Evolutionary conservation across 805 yeast genomes (phyloP).

Genomic region (Yamadazyma paraphyllophila): DNA sequence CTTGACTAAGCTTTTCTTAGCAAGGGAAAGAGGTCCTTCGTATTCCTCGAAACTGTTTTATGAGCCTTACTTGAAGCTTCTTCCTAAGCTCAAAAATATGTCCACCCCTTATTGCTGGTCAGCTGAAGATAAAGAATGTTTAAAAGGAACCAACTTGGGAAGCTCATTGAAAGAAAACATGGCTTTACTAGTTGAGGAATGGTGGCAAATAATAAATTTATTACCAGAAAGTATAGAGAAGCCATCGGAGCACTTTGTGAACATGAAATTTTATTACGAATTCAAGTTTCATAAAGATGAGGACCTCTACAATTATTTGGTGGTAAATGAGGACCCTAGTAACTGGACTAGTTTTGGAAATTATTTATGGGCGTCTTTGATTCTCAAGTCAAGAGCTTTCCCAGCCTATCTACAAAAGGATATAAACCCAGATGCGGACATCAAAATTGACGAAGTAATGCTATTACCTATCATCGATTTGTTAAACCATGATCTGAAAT

Average conservation of each 20-base stretch:
- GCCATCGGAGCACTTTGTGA: slow-evolving; percentile 35
- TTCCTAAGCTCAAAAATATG: slow-evolving; percentile 40
- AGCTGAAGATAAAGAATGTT: slow-evolving; percentile 44
- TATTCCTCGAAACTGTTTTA: slow-evolving; percentile 20
- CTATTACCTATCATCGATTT: slow-evolving; percentile 77
- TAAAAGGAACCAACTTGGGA: slow-evolving; percentile 72
- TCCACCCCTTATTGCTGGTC: slow-evolving; percentile 72
- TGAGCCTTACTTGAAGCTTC: slow-evolving; percentile 27
- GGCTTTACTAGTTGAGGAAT: slow-evolving; percentile 52
- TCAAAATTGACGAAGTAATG: slow-evolving; percentile 54
- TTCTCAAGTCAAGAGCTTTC: slow-evolving; percentile 76
- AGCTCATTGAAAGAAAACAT: slow-evolving; percentile 50
- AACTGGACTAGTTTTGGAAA: slow-evolving; percentile 66
- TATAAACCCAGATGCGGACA: slow-evolving; percentile 23
- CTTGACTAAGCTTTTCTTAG: slow-evolving; percentile 34
- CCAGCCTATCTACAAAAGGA: slow-evolving; percentile 62
- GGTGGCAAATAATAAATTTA: slow-evolving; percentile 45
- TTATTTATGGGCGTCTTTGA: slow-evolving; percentile 72
- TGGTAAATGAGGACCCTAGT: slow-evolving; percentile 19
- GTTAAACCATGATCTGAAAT: slow-evolving; percentile 64
- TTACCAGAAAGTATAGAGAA: slow-evolving; percentile 29
- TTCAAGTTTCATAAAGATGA: slow-evolving; percentile 37
- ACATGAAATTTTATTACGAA: slow-evolving; percentile 45
- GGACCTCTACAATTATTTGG: slow-evolving; percentile 30
- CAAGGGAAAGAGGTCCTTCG: slow-evolving; percentile 23